Conservation (phyloP, 2,329 filamentous ascomycete species). For the Pyrenophora seminiperda region DNA sequence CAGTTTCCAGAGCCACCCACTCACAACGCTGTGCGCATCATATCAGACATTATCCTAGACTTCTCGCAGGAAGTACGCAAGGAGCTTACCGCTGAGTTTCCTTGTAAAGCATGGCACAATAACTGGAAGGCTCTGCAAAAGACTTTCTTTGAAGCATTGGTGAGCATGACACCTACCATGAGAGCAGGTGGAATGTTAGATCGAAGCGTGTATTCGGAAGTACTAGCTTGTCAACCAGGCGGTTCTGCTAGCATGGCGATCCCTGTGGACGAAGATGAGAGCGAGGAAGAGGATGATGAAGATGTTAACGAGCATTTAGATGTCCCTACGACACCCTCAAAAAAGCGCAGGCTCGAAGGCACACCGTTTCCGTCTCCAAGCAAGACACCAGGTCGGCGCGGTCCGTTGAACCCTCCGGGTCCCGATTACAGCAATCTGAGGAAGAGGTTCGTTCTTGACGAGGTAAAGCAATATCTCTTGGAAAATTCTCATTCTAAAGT, state of each 20-base stretch:
- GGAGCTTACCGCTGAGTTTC: slow-evolving; percentile 58
- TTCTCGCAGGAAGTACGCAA: slow-evolving; percentile 62
- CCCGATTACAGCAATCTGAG: slow-evolving; percentile 6
- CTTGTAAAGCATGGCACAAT: slow-evolving; percentile 50
- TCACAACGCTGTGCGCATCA: slow-evolving; percentile 67
- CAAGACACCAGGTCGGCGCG: neutral
- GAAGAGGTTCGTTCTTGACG: slow-evolving; percentile 37
- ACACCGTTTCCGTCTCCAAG: slow-evolving; percentile 6
- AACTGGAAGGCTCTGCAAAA: slow-evolving; percentile 54
- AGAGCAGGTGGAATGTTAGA: slow-evolving; percentile 14
- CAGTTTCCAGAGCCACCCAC: slow-evolving; percentile 69
- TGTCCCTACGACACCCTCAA: slow-evolving; percentile 30
- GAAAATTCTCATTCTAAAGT: slow-evolving; percentile 37
- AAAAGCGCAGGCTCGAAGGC: slow-evolving; percentile 38
- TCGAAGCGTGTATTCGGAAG: slow-evolving; percentile 11
- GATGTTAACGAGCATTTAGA: neutral
- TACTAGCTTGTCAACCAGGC: slow-evolving; percentile 7
- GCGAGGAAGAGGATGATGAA: neutral
- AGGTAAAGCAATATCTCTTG: slow-evolving; percentile 33
- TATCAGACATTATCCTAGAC: slow-evolving; percentile 63
- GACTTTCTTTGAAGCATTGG: slow-evolving; percentile 56
- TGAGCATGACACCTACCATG: slow-evolving; percentile 37
- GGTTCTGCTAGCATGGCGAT: slow-evolving; percentile 24
- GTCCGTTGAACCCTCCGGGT: neutral
- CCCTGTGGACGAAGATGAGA: slow-evolving; percentile 8